Percentiles rank a stretch among this genome's conserved stretches.
Conservation (phyloP, 163 green algal species). For the Chlamydomonas reinhardtii region DNA sequence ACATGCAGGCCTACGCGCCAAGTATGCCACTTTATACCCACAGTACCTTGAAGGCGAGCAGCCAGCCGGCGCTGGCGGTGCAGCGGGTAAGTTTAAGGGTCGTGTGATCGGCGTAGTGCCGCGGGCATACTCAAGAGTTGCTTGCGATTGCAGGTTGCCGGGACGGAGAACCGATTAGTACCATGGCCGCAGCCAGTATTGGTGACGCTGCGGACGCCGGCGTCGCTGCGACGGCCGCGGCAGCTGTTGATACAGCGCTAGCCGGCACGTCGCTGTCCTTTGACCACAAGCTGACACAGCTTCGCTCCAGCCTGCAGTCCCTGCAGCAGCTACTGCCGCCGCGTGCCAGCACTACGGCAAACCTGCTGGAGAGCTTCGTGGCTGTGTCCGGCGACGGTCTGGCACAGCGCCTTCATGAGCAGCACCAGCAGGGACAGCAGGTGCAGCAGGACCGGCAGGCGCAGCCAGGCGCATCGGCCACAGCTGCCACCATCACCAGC, state of each 20-base stretch:
- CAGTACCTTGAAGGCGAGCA: not conserved
- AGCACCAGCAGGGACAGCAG: too few relatives aligned
- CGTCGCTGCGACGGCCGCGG: not conserved
- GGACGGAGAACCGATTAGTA: too few relatives aligned
- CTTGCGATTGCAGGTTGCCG: too few relatives aligned
- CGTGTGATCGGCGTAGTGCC: not conserved
- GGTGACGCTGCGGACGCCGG: not conserved
- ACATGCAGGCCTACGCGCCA: conserved; percentile 22
- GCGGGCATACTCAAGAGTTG: not conserved
- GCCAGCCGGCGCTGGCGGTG: not conserved
- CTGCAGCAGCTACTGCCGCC: conserved; percentile 31
- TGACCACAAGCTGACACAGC: conserved; percentile 7
- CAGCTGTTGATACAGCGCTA: not conserved
- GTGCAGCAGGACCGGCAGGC: too few relatives aligned
- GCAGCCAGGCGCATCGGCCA: too few relatives aligned
- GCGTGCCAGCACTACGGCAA: conserved; percentile 36
- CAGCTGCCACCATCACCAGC: too few relatives aligned
- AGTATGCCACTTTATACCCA: conserved; percentile 34
- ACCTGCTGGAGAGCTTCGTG: conserved; percentile 44
- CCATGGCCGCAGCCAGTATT: too few relatives aligned
- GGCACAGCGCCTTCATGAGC: too few relatives aligned
- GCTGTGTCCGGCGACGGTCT: conserved; percentile 8
- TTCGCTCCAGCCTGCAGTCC: conserved; percentile 43
- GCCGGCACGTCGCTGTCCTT: not conserved
- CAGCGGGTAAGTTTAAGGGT: not conserved